phyloP scores from a whole-genome alignment of 2,329 filamentous ascomycete species.

The Cercospora sp. region DNA sequence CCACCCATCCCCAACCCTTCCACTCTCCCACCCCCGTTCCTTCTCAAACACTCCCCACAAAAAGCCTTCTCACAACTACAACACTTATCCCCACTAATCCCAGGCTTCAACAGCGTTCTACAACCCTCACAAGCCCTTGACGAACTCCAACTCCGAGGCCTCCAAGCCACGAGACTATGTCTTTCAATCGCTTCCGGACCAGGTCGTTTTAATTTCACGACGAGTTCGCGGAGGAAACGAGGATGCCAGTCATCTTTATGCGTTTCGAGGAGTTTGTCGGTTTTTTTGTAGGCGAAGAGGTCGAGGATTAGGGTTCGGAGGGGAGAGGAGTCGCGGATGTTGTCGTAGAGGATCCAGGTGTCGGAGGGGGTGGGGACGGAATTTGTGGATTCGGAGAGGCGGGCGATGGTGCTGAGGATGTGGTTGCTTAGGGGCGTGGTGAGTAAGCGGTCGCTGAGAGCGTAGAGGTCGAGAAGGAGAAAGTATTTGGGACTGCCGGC shows the following conservation, averaged over 20 bases:
- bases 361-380: constrained; percentile 53
- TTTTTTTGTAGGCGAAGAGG: constrained; percentile 56
- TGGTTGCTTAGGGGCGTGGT: constrained; percentile 50
- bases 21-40: constrained; percentile 33
- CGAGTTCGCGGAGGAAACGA: constrained; percentile 49
- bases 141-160: constrained; percentile 39
- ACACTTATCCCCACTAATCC: constrained; percentile 43
- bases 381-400: constrained; percentile 51
- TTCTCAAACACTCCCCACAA: constrained; percentile 44
- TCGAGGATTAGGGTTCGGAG: constrained; percentile 49
- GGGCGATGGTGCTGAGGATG: constrained; percentile 46
- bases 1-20: constrained; percentile 24
- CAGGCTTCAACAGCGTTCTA: constrained; percentile 43
- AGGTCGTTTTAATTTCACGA: constrained; percentile 50
- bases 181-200: constrained; percentile 45
- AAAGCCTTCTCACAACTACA: constrained; percentile 45
- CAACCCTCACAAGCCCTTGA: constrained; percentile 44
- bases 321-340: constrained; percentile 43
- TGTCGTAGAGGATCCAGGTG: constrained; percentile 51
- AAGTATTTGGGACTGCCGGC: constrained; percentile 53
- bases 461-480: constrained; percentile 51
- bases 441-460: constrained; percentile 50
- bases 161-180: constrained; percentile 46
- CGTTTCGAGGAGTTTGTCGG: constrained; percentile 49
- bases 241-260: constrained; percentile 54